phyloP scores from a whole-genome alignment of 495 filamentous ascomycete genomes.

The Penicillium angulare region DNA sequence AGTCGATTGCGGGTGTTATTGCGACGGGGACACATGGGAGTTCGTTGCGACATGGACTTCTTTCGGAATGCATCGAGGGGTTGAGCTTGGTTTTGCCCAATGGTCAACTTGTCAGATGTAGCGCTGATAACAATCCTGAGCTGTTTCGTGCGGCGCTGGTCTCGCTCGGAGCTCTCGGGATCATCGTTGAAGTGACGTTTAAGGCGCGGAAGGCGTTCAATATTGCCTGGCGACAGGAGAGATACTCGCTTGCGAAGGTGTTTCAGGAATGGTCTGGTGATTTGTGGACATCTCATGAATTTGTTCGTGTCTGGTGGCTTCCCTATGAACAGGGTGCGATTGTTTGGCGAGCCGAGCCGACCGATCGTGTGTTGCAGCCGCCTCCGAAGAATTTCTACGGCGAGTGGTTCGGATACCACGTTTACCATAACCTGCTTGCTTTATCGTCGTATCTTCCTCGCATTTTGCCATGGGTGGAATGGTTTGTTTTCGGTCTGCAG shows the following conservation, averaged over 20 bases:
- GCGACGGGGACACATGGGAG: conserved; percentile 91
- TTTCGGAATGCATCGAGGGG: conserved; percentile 70
- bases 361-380: conserved; percentile 49
- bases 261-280: conserved; percentile 68
- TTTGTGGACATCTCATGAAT: conserved; percentile 84
- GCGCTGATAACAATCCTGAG: conserved; percentile 62
- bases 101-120: conserved; percentile 73
- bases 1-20: conserved; percentile 91
- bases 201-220: conserved; percentile 73
- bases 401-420: conserved; percentile 73
- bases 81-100: conserved; percentile 82
- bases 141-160: conserved; percentile 88
- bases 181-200: conserved; percentile 85
- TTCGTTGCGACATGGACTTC: conserved; percentile 75
- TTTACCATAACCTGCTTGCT: conserved; percentile 87
- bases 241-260: conserved; percentile 65
- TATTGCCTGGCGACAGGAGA: conserved; percentile 79
- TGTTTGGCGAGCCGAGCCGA: conserved; percentile 81
- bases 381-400: conserved; percentile 71
- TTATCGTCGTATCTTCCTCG: conserved; percentile 73
- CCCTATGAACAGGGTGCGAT: conserved; percentile 84
- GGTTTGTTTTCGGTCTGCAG: conserved; percentile 93
- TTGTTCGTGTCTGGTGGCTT: conserved; percentile 95
- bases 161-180: conserved; percentile 84
- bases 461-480: conserved; percentile 81